Conservation (phyloP, 2,329 filamentous ascomycete genomes). For the Mycocentrospora acerina region DNA sequence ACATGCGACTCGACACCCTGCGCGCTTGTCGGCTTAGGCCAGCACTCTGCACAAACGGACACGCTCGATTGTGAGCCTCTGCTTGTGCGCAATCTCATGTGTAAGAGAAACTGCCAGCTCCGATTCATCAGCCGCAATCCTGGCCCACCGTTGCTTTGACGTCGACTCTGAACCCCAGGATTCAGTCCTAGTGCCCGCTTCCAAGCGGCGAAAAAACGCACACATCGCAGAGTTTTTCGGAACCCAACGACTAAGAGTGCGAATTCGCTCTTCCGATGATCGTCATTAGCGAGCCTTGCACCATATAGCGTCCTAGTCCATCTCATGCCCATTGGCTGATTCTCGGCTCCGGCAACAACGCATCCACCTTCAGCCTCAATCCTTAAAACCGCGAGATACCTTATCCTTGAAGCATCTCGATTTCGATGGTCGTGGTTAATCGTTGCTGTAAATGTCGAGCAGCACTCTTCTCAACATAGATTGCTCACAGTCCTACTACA, state of each 20-base stretch:
- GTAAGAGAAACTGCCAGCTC: constrained; percentile 21
- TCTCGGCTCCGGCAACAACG: constrained; percentile 11
- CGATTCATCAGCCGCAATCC: constrained; percentile 8
- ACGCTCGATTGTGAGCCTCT: constrained; percentile 12
- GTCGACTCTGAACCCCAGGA: constrained; percentile 25
- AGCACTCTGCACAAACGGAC: constrained; percentile 18
- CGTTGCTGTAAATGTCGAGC: too few species aligned
- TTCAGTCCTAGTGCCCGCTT: constrained; percentile 20
- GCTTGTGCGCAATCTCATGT: constrained; percentile 22
- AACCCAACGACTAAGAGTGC: constrained; percentile 20
- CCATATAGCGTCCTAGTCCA: constrained; percentile 1
- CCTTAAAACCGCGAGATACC: constrained; percentile 6
- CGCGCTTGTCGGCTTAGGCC: constrained; percentile 14
- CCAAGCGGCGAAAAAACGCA: constrained; percentile 19
- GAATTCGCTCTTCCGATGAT: constrained; percentile 14
- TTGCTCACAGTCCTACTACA: too few species aligned
- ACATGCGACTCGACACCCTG: constrained; percentile 7
- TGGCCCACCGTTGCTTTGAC: constrained; percentile 7
- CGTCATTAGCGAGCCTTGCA: constrained; percentile 6
- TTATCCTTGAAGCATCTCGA: constrained; percentile 1
- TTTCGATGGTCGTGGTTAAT: neutral
- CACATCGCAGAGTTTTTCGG: constrained; percentile 29
- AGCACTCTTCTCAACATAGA: too few species aligned
- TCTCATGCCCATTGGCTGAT: constrained; percentile 12
- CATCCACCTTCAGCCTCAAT: constrained; percentile 8